Percentiles rank a stretch among this genome's conserved stretches.
Evolutionary conservation across 2,329 filamentous ascomycete species (phyloP).

Genomic region (Didymella segeticola): DNA sequence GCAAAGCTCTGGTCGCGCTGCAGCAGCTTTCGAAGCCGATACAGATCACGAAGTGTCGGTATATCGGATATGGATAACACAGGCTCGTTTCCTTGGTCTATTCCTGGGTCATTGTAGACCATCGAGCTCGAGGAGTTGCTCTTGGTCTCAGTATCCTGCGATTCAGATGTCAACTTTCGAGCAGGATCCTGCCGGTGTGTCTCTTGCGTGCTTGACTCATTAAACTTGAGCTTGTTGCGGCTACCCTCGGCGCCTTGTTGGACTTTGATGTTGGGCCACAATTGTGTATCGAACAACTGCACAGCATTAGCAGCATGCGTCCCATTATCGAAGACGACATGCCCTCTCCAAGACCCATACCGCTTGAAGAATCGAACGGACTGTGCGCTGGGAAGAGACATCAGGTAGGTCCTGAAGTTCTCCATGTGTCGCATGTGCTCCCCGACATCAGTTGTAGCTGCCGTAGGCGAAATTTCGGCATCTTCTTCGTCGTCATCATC

Average conservation of each 20-base stretch:
- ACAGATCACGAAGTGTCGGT: conserved; percentile 37
- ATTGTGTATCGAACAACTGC: conserved; percentile 20
- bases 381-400: conserved; percentile 26
- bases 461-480: conserved; percentile 1
- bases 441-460: conserved; percentile 15
- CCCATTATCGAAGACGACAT: conserved; percentile 26
- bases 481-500: conserved; percentile 13
- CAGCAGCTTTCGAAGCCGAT: conserved; percentile 31
- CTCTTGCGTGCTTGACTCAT: conserved; percentile 9
- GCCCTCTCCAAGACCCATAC: conserved; percentile 31
- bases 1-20: conserved; percentile 38
- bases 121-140: conserved; percentile 23
- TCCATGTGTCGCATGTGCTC: conserved; percentile 25
- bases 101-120: conserved; percentile 14
- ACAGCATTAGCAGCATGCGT: conserved; percentile 23
- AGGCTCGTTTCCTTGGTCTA: conserved; percentile 1
- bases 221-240: conserved; percentile 29
- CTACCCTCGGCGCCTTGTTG: conserved; percentile 17
- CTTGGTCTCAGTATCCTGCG: conserved; percentile 1
- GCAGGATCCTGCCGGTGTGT: background rate
- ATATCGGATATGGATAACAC: conserved; percentile 29
- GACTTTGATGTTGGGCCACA: conserved; percentile 26
- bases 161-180: conserved; percentile 3
- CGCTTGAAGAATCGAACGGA: conserved; percentile 30
- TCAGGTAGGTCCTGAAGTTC: conserved; percentile 25